Evolutionary conservation across 2,329 filamentous ascomycete species (phyloP).

Genomic region (Apiospora hydei): DNA sequence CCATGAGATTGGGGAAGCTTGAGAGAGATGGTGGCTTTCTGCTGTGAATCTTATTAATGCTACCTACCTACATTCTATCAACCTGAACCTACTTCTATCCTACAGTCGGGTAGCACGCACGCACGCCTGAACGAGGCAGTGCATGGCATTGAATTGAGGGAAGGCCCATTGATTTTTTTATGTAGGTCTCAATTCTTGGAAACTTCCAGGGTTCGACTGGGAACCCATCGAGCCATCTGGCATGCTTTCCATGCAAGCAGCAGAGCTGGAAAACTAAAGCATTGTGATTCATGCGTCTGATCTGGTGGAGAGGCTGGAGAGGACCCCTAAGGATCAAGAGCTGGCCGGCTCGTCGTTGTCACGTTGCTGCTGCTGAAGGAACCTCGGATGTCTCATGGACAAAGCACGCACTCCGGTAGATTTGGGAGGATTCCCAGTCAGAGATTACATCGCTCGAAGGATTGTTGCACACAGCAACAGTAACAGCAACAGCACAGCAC

Average conservation of each 20-base stretch:
- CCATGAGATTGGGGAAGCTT: neutral
- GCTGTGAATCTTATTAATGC: neutral
- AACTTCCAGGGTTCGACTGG: slow-evolving; percentile 11
- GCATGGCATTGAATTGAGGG: neutral
- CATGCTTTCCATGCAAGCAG: slow-evolving; percentile 9
- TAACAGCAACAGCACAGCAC: neutral
- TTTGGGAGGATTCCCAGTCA: neutral
- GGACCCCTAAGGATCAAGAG: neutral
- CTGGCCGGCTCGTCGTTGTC: neutral
- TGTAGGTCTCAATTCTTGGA: neutral
- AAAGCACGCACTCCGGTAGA: neutral
- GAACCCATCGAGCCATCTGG: slow-evolving; percentile 9
- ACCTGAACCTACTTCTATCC: neutral
- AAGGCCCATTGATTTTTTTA: neutral
- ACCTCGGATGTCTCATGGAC: neutral
- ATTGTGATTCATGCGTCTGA: neutral
- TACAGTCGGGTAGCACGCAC: no score
- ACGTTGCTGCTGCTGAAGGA: neutral
- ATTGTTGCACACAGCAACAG: neutral
- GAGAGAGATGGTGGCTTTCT: slow-evolving; percentile 8
- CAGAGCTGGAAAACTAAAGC: slow-evolving; percentile 2
- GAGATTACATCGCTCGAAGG: neutral
- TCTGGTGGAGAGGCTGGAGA: slow-evolving; percentile 8
- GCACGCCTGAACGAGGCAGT: neutral
- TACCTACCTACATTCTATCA: neutral